Conservation (phyloP, 2,329 filamentous ascomycete species). For the Cladophialophora yegresii region DNA sequence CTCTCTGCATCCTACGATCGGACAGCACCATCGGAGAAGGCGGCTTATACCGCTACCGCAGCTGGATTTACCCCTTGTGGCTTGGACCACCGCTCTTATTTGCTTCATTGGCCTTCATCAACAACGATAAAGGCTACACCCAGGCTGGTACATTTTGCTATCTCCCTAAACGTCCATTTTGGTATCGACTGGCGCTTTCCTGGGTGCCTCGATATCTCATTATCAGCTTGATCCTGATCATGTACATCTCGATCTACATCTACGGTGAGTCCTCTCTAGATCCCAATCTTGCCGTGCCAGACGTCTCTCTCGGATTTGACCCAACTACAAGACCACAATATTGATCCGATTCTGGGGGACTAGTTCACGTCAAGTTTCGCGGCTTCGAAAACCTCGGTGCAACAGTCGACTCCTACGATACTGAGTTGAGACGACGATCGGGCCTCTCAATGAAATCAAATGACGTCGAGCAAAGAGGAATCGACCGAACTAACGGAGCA, state of each 20-base stretch:
- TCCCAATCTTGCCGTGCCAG: not conserved
- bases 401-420: slow-evolving; percentile 13
- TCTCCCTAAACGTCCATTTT: slow-evolving; percentile 65
- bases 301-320: not conserved
- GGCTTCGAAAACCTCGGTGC: slow-evolving; percentile 38
- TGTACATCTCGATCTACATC: slow-evolving; percentile 70
- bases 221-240: slow-evolving; percentile 62
- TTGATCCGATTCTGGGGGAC: not conserved
- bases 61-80: slow-evolving; percentile 60
- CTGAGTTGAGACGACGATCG: slow-evolving; percentile 15
- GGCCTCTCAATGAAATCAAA: slow-evolving; percentile 1
- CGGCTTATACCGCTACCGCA: slow-evolving; percentile 69
- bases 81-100: slow-evolving; percentile 61
- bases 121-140: slow-evolving; percentile 56
- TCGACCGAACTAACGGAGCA: not conserved
- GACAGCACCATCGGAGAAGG: slow-evolving; percentile 52
- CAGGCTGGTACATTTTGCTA: slow-evolving; percentile 70
- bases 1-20: slow-evolving; percentile 69
- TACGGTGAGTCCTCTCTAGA: slow-evolving; percentile 48
- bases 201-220: slow-evolving; percentile 76
- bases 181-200: slow-evolving; percentile 67
- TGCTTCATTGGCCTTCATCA: slow-evolving; percentile 65
- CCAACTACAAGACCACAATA: not conserved
- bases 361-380: slow-evolving; percentile 51
- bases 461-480: slow-evolving; percentile 11